phyloP scores from a whole-genome alignment of 192 early-diverging fungal genomes.

The Entophlyctis helioformis region DNA sequence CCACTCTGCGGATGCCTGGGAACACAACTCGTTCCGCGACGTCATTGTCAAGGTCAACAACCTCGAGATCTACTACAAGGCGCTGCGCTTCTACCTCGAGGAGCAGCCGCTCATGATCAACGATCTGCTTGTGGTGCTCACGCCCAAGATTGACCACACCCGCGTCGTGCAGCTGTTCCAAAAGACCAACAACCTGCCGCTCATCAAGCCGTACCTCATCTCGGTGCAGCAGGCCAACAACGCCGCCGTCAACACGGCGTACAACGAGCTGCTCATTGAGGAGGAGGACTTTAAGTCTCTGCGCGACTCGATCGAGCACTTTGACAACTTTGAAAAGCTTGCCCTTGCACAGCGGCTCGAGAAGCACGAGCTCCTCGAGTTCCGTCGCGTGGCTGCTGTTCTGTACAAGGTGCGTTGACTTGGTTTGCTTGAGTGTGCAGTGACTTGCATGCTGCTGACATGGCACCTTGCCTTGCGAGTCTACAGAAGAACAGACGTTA shows the following conservation, averaged over 20 bases:
- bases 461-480: not conserved
- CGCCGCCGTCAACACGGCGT: constrained; percentile 85
- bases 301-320: constrained; percentile 87
- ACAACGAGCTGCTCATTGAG: constrained; percentile 94
- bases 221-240: constrained; percentile 92
- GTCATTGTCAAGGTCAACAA: constrained; percentile 95
- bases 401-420: constrained; percentile 77
- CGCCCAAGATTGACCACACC: constrained; percentile 89
- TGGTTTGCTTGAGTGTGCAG: no score
- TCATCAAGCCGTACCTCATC: constrained; percentile 93
- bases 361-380: constrained; percentile 94
- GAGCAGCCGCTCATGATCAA: constrained; percentile 92
- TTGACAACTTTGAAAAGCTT: constrained; percentile 91
- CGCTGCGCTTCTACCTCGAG: constrained; percentile 89
- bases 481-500: constrained; percentile 79
- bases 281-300: constrained; percentile 93
- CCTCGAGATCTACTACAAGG: constrained; percentile 97
- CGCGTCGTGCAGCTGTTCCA: constrained; percentile 95
- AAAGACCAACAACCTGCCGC: constrained; percentile 94
- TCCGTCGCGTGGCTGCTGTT: constrained; percentile 93
- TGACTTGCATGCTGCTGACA: not conserved
- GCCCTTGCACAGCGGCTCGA: constrained; percentile 83
- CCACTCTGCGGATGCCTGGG: constrained; percentile 92
- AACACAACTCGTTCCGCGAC: constrained; percentile 94
- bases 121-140: constrained; percentile 80